Base-by-base conservation (phyloP, 1,284 basidiomycete species). In the Bondarzewia mesenterica region DNA sequence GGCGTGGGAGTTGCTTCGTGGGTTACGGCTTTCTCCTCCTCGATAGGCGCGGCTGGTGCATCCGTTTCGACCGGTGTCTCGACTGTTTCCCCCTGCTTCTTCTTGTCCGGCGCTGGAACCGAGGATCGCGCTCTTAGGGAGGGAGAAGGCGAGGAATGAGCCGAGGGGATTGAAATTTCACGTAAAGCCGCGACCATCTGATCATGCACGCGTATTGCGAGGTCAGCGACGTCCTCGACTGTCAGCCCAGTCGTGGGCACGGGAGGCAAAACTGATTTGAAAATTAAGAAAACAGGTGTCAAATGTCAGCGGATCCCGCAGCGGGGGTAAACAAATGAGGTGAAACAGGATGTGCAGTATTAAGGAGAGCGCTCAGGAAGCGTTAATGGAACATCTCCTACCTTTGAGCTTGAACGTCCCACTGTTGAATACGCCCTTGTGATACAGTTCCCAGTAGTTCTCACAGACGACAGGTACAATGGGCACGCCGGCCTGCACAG, bases 381-480 rank as follows among this genome's bases (percentile, higher is more conserved):
- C 10, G n/a, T 10, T 35, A n/a, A 35, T 10, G n/a, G 32, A 10
- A 8, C 32, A 40, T n/a, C 7, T 63, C 83, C 57, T 57, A 94
- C 93, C 89, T 76, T 80, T 82, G 54, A 98, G 75, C 61, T 80
- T 88, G 51, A 98, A 72, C 18, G 73, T 76, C 0, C 94, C 95
- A 26, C 72, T 67, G 37, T 87, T 84, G 58, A 98, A 92, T 14
- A 87, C 71, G 42, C 82, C 84, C 57, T 81, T 76, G 52, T 80
- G 82, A 66, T 95, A 96, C 50, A 95, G 59, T 51, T 80, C 72
- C 78, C 89, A 87, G 64, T 97, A 97, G 67, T 98, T 98, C 68
- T 99, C 93, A 56, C 85, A 86, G 0, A 99, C 86, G 47, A 99
- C 80, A 7, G 95, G 93, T 15, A 93, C 78, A 57, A 99, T 85